These are phyloP conservation scores for Pichia sp. DNA, from an alignment of 1,139 yeast genomes.

Conservation along the genomic window DNA sequence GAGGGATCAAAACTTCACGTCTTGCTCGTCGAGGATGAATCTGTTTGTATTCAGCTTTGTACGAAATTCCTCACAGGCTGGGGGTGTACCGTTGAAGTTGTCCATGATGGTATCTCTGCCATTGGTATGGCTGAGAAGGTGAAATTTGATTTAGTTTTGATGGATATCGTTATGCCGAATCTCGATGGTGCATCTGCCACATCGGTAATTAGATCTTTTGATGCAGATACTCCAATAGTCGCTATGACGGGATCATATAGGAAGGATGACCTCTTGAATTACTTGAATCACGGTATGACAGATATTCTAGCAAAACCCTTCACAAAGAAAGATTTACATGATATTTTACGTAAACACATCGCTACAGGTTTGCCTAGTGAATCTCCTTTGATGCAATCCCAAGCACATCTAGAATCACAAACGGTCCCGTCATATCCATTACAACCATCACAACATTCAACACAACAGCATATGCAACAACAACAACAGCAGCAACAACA, in stretches of 20 bases:
- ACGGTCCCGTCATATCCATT: slow-evolving; percentile 7
- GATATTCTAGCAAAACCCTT: slow-evolving; percentile 91
- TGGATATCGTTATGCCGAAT: slow-evolving; percentile 95
- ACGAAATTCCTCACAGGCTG: slow-evolving; percentile 74
- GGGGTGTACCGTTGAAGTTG: slow-evolving; percentile 91
- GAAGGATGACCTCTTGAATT: slow-evolving; percentile 72
- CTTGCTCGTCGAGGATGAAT: slow-evolving; percentile 79
- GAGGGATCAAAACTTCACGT: slow-evolving; percentile 48
- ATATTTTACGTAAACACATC: slow-evolving; percentile 67
- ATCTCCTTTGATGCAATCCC: no score
- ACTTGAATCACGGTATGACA: slow-evolving; percentile 83
- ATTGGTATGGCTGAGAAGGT: slow-evolving; percentile 71
- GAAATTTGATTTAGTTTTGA: slow-evolving; percentile 74
- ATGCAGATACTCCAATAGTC: slow-evolving; percentile 77
- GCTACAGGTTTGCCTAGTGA: no score
- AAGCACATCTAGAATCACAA: neutral
- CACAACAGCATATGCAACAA: neutral
- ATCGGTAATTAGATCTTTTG: slow-evolving; percentile 75
- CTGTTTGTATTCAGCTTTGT: slow-evolving; percentile 72
- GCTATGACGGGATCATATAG: slow-evolving; percentile 92
- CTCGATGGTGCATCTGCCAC: slow-evolving; percentile 94
- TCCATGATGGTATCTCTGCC: slow-evolving; percentile 87
- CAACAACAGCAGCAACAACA: neutral
- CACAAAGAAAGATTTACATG: slow-evolving; percentile 73
- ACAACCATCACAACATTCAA: slow-evolving; percentile 5